phyloP scores from a whole-genome alignment of 257 asterid genomes.

The Fraxinus cuspidata region DNA sequence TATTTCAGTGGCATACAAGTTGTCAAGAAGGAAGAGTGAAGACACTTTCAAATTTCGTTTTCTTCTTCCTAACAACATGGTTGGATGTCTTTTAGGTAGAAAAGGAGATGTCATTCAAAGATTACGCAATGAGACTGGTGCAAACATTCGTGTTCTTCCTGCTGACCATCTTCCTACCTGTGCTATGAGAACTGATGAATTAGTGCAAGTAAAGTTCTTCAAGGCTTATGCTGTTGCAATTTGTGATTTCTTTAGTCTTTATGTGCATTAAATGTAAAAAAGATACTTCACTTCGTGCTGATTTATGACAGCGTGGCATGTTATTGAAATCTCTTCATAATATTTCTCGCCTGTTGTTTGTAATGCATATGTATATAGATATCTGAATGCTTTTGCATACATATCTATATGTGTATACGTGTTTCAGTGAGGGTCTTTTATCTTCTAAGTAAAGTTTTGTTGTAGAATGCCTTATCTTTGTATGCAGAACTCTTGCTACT shows the following conservation, averaged over 20 bases:
- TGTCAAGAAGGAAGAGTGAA: slow-evolving; percentile 79
- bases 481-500: not conserved
- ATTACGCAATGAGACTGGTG: slow-evolving; percentile 77
- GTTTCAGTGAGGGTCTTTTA: not conserved
- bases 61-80: slow-evolving; percentile 57
- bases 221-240: slow-evolving; percentile 23
- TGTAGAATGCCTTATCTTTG: not conserved
- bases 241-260: slow-evolving; percentile 8
- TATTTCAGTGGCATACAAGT: slow-evolving; percentile 72
- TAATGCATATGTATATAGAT: not conserved
- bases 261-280: slow-evolving; percentile 7
- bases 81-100: slow-evolving; percentile 77
- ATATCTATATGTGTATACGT: not conserved
- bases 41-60: slow-evolving; percentile 77
- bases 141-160: slow-evolving; percentile 73
- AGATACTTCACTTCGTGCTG: not conserved
- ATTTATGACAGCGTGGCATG: too few species aligned
- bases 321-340: too few species aligned
- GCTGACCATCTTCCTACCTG: slow-evolving; percentile 66
- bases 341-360: not conserved
- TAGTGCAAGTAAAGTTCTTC: slow-evolving; percentile 62
- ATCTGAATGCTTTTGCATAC: not conserved
- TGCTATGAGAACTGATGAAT: slow-evolving; percentile 61
- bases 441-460: not conserved
- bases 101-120: slow-evolving; percentile 86